Percentiles rank a stretch among this genome's conserved stretches.
Conservation (phyloP, 441 rosid species). For the Eutrema salsugineum region DNA sequence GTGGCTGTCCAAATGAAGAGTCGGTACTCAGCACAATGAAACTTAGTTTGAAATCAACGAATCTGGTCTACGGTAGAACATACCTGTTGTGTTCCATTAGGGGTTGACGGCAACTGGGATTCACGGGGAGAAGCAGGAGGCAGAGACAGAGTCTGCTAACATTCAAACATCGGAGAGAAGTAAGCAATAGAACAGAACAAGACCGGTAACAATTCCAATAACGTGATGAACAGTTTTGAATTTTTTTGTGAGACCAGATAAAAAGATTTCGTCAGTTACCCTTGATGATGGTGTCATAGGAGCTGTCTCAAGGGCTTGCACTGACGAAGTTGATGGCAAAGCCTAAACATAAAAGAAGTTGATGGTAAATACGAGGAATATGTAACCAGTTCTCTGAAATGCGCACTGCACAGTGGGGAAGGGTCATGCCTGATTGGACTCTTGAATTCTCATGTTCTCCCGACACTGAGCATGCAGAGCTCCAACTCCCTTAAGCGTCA, state of each 20-base stretch:
- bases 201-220: neutral
- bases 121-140: slow-evolving; percentile 48
- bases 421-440: slow-evolving; percentile 50
- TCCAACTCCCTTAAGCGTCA: slow-evolving; percentile 54
- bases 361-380: neutral
- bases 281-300: slow-evolving; percentile 47
- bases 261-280: slow-evolving; percentile 39
- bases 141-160: slow-evolving; percentile 46
- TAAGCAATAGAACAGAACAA: slow-evolving; percentile 4
- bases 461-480: slow-evolving; percentile 42
- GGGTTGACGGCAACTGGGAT: slow-evolving; percentile 34
- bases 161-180: slow-evolving; percentile 8
- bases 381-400: neutral
- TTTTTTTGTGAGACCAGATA: neutral
- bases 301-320: slow-evolving; percentile 41
- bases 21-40: neutral
- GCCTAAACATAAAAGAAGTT: slow-evolving; percentile 40
- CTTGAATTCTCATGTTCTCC: slow-evolving; percentile 37
- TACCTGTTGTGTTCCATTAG: slow-evolving; percentile 57
- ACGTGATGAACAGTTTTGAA: neutral
- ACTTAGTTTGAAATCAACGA: neutral
- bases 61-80: neutral
- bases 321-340: slow-evolving; percentile 43
- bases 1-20: slow-evolving; percentile 34
- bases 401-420: neutral